phyloP scores from a whole-genome alignment of 305 asterid genomes.

The Rubia tinctorum region DNA sequence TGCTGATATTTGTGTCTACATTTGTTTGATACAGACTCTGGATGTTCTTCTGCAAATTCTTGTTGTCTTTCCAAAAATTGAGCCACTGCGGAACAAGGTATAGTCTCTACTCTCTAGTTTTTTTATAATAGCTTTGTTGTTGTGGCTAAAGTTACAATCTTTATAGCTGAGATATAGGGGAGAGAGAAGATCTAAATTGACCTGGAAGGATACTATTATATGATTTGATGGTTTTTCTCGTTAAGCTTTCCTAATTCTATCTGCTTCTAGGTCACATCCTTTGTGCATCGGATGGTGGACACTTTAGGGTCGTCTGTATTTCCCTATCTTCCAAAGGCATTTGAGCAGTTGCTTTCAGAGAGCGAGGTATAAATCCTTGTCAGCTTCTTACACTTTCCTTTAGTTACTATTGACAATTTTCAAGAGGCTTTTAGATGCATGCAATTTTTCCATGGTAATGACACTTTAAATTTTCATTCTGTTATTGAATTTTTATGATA shows the following conservation, averaged over 20 bases:
- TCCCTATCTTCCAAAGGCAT: conserved; percentile 90
- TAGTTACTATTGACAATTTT: neutral
- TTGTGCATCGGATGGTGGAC: conserved; percentile 98
- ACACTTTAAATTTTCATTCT: neutral
- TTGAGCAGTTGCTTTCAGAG: conserved; percentile 81
- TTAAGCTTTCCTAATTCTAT: conserved; percentile 21
- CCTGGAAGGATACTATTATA: neutral
- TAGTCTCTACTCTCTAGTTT: conserved; percentile 10
- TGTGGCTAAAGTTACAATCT: neutral
- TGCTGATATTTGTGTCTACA: conserved; percentile 20
- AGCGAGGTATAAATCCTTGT: conserved; percentile 62
- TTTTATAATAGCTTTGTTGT: conserved; percentile 6
- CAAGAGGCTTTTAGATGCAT: neutral
- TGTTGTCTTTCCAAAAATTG: conserved; percentile 76
- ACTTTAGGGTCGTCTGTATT: conserved; percentile 83
- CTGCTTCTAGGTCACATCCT: conserved; percentile 73
- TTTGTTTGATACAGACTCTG: conserved; percentile 56
- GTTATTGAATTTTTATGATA: neutral
- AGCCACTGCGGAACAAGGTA: conserved; percentile 84
- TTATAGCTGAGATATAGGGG: neutral
- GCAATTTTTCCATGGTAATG: neutral
- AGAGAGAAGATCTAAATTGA: too few relatives aligned
- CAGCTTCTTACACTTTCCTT: neutral
- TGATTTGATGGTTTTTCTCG: neutral
- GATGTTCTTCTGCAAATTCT: conserved; percentile 85